Conservation (phyloP, 371 early-diverging fungal species). For the Chytridiales sp. region DNA sequence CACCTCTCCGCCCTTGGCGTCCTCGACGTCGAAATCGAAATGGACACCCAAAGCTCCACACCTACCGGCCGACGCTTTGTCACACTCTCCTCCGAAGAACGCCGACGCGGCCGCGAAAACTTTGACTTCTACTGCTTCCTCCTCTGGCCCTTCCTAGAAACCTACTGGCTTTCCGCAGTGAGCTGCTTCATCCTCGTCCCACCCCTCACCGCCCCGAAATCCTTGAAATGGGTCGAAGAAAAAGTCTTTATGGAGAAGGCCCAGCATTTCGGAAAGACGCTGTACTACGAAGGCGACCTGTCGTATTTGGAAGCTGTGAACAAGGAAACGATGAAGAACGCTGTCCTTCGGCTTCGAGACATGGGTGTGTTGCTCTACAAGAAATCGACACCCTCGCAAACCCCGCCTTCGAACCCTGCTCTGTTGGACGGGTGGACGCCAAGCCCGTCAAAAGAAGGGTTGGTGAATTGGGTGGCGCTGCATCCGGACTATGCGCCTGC, state of each 20-base stretch:
- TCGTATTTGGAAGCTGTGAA: constrained; percentile 82
- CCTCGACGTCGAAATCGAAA: constrained; percentile 30
- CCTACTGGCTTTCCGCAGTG: constrained; percentile 76
- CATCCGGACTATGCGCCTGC: too few relatives aligned
- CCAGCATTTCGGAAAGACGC: constrained; percentile 78
- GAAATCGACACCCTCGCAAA: constrained; percentile 21
- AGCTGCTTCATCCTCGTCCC: constrained; percentile 62
- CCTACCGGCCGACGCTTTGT: constrained; percentile 25
- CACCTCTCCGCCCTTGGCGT: constrained; percentile 57
- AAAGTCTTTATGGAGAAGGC: constrained; percentile 64
- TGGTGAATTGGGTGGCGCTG: too few relatives aligned
- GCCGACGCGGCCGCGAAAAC: constrained; percentile 76
- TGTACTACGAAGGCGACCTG: constrained; percentile 80
- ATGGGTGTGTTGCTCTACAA: constrained; percentile 57
- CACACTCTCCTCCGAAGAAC: constrained; percentile 61
- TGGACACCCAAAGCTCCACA: too few relatives aligned
- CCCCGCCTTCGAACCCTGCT: not conserved
- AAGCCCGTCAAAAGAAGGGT: too few relatives aligned
- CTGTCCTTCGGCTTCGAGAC: constrained; percentile 67
- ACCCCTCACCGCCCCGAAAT: constrained; percentile 23
- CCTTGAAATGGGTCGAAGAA: constrained; percentile 66
- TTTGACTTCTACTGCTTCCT: constrained; percentile 86
- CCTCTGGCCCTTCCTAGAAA: constrained; percentile 88
- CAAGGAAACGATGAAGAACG: constrained; percentile 81
- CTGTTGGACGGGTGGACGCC: too few relatives aligned